Percentiles rank a stretch among this genome's conserved stretches.
These are phyloP conservation scores for Triangularia verruculosa DNA, from an alignment of 2,329 filamentous ascomycete species.

Conservation along the genomic window DNA sequence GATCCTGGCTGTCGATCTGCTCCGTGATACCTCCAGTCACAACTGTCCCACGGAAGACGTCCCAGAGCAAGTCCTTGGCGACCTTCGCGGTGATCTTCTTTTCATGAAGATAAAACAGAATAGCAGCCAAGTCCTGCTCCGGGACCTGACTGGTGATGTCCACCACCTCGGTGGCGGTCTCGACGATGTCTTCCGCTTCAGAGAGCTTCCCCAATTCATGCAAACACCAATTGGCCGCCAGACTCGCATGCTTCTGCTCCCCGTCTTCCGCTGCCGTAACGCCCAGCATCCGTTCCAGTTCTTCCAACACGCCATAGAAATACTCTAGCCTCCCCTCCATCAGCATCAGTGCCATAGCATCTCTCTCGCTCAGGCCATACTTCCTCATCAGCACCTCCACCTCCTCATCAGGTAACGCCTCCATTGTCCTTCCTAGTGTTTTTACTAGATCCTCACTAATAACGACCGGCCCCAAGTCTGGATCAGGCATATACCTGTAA, in stretches of 20 bases:
- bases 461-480: conserved; percentile 77
- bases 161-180: conserved; percentile 35
- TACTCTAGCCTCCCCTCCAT: conserved; percentile 80
- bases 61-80: conserved; percentile 57
- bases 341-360: conserved; percentile 75
- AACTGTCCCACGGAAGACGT: conserved; percentile 46
- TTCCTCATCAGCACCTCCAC: conserved; percentile 58
- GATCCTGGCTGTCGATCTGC: conserved; percentile 44
- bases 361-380: conserved; percentile 73
- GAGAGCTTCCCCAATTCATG: conserved; percentile 72
- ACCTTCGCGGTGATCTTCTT: conserved; percentile 54
- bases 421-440: conserved; percentile 61
- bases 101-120: conserved; percentile 47
- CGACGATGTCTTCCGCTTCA: conserved; percentile 38
- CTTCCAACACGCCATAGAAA: conserved; percentile 65
- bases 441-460: conserved; percentile 69
- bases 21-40: conserved; percentile 40
- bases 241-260: conserved; percentile 39
- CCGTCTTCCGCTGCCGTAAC: conserved; percentile 14
- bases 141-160: conserved; percentile 50
- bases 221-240: conserved; percentile 65
- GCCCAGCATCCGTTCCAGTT: conserved; percentile 36
- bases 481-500: conserved; percentile 97
- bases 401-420: conserved; percentile 69
- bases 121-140: conserved; percentile 46